Percentiles rank a stretch among this genome's conserved stretches.
Evolutionary conservation across 1,284 basidiomycete genomes (phyloP).

Genomic region (Ceratobasidium sp.): DNA sequence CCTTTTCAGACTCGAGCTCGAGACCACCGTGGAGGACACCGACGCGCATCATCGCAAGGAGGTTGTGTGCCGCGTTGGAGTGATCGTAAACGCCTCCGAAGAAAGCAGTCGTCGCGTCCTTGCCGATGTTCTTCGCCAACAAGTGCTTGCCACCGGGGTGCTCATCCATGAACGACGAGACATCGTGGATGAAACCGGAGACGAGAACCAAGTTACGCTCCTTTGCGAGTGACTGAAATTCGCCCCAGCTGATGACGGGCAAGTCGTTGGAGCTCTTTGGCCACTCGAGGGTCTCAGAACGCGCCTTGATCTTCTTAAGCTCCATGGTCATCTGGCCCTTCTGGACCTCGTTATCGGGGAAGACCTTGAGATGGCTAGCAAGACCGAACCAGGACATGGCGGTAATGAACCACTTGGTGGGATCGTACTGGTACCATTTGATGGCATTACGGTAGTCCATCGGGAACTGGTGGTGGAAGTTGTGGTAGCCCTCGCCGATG

Average conservation of each 20-base stretch:
- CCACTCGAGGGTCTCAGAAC: constrained; percentile 81
- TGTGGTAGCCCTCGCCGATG: constrained; percentile 95
- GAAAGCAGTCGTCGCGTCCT: constrained; percentile 91
- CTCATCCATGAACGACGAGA: constrained; percentile 86
- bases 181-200: constrained; percentile 92
- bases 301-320: constrained; percentile 81
- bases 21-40: constrained; percentile 85
- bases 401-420: constrained; percentile 93
- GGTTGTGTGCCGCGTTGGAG: constrained; percentile 89
- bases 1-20: constrained; percentile 70
- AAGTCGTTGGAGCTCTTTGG: constrained; percentile 80
- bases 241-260: constrained; percentile 89
- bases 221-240: constrained; percentile 81
- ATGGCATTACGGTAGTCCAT: constrained; percentile 95
- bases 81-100: constrained; percentile 95
- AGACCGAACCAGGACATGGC: constrained; percentile 74
- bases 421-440: constrained; percentile 92
- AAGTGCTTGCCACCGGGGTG: constrained; percentile 85
- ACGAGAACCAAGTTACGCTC: constrained; percentile 84
- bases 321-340: constrained; percentile 95
- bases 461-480: constrained; percentile 95
- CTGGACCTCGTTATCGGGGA: constrained; percentile 93
- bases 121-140: constrained; percentile 75
- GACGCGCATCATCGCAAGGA: constrained; percentile 91
- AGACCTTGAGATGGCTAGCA: constrained; percentile 88